Conservation (phyloP, 352 stramenopile species). For the Stramenopiles sp. region DNA sequence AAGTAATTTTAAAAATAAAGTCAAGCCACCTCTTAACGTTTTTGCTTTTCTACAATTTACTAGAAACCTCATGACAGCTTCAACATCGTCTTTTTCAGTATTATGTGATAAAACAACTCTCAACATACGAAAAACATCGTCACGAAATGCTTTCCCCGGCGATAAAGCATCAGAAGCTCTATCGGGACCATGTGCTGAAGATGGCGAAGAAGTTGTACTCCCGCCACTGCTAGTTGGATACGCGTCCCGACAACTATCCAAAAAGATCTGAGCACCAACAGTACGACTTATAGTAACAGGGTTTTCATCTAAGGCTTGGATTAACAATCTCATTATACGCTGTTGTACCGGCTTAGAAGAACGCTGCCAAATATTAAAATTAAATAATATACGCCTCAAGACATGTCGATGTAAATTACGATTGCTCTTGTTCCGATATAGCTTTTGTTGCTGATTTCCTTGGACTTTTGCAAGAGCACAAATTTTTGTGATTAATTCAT, state of each 20-base stretch:
- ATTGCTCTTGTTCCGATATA: not conserved
- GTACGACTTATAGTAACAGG: not conserved
- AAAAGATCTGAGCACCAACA: not conserved
- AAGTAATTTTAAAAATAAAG: not conserved
- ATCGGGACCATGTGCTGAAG: not conserved
- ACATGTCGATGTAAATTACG: not conserved
- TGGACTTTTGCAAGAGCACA: not conserved
- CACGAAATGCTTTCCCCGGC: not conserved
- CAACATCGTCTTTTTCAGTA: not conserved
- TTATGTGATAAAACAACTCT: not conserved
- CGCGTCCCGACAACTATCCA: not conserved
- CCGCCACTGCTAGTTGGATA: not conserved
- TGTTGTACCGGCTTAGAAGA: not conserved
- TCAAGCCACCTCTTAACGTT: not conserved
- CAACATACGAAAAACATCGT: not conserved
- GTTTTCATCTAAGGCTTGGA: not conserved
- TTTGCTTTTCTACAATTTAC: not conserved
- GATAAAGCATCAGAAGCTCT: not conserved
- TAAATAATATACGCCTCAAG: not conserved
- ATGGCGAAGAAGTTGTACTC: not conserved
- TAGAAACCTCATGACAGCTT: not conserved
- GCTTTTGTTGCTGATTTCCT: not conserved
- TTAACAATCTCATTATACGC: not conserved
- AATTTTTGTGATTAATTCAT: not conserved
- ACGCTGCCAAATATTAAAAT: not conserved